phyloP scores from a whole-genome alignment of 352 stramenopile genomes.

The Globisporangium ultimum region DNA sequence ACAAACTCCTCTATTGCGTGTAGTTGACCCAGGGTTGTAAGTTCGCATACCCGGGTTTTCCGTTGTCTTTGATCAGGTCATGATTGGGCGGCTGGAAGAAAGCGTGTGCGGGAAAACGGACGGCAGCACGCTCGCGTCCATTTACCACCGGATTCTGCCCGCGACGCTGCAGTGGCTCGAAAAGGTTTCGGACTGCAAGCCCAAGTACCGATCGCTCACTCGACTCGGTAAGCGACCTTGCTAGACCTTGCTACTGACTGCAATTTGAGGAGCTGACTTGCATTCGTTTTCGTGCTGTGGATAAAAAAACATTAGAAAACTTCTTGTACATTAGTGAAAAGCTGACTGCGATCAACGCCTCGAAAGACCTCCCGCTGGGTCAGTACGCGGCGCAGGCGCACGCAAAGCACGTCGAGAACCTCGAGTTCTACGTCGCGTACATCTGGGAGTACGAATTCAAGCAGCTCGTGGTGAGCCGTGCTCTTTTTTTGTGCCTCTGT shows the following conservation, averaged over 20 bases:
- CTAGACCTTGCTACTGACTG: no score
- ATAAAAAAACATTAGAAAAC: conserved; percentile 37
- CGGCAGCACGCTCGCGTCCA: conserved; percentile 50
- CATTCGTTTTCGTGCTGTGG: neutral
- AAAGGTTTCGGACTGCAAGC: conserved; percentile 54
- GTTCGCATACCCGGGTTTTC: neutral
- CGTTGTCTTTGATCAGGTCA: conserved; percentile 22
- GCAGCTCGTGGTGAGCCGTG: conserved; percentile 36
- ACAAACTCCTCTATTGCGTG: no score
- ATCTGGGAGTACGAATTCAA: conserved; percentile 76
- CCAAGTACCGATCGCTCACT: conserved; percentile 63
- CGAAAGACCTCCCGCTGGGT: conserved; percentile 38
- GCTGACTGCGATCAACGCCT: conserved; percentile 40
- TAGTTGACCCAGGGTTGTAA: neutral
- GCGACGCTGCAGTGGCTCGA: conserved; percentile 70
- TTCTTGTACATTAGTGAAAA: conserved; percentile 62
- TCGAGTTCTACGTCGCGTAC: conserved; percentile 47
- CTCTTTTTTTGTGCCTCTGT: neutral
- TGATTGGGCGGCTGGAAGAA: conserved; percentile 61
- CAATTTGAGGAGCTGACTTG: neutral
- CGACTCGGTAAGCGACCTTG: conserved; percentile 38
- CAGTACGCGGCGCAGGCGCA: conserved; percentile 50
- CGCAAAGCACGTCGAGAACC: conserved; percentile 36
- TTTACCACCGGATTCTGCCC: conserved; percentile 65
- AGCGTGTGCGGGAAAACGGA: conserved; percentile 54